Conservation (phyloP, 257 asterid species). For the Ajuga chamaepitys region DNA sequence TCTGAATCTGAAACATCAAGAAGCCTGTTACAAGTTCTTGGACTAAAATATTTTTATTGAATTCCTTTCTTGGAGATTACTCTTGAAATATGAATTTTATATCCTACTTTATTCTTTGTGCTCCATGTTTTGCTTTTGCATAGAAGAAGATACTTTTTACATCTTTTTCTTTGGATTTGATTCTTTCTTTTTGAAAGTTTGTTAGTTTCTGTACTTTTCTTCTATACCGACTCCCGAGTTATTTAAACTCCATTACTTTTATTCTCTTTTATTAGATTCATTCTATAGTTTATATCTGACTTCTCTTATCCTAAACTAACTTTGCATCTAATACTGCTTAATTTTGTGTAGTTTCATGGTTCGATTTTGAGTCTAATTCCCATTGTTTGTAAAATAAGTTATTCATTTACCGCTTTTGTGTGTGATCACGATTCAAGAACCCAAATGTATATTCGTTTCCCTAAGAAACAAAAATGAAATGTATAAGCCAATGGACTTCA, state of each 20-base stretch:
- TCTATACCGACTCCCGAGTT: slow-evolving; percentile 9
- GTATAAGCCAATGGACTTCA: background rate
- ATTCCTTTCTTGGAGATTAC: slow-evolving; percentile 34
- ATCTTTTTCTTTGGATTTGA: slow-evolving; percentile 28
- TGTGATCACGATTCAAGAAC: slow-evolving; percentile 1
- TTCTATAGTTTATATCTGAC: slow-evolving; percentile 14
- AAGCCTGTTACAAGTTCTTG: background rate
- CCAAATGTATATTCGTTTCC: background rate
- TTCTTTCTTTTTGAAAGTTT: slow-evolving; percentile 34
- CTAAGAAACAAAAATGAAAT: background rate
- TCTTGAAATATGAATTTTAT: slow-evolving; percentile 22
- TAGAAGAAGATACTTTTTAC: slow-evolving; percentile 35
- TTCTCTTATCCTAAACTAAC: slow-evolving; percentile 13
- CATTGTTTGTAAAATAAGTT: background rate
- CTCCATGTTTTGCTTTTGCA: slow-evolving; percentile 41
- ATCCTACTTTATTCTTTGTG: slow-evolving; percentile 15
- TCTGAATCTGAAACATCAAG: background rate
- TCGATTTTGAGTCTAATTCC: background rate
- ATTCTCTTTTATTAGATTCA: slow-evolving; percentile 27
- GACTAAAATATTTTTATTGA: slow-evolving; percentile 3
- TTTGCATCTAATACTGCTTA: slow-evolving; percentile 16
- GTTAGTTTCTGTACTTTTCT: slow-evolving; percentile 32
- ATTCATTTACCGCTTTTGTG: background rate
- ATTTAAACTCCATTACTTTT: slow-evolving; percentile 24
- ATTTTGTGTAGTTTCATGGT: background rate